Percentiles rank a stretch among this genome's conserved stretches.
These are phyloP conservation scores for Lichtheimia ornata DNA, from an alignment of 371 early-diverging fungal genomes.

Conservation along the genomic window DNA sequence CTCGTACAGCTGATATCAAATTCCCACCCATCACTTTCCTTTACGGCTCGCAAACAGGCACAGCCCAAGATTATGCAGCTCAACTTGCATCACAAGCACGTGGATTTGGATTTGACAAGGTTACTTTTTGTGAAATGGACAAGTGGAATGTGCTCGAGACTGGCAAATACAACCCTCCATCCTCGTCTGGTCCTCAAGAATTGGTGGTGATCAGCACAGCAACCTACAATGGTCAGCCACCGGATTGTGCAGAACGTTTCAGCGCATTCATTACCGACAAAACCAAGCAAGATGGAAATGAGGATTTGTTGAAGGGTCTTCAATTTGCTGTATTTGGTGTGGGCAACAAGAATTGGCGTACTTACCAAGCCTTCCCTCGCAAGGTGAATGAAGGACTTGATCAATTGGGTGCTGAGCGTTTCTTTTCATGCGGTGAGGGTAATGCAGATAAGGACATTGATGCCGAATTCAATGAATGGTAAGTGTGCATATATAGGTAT, in stretches of 20 bases:
- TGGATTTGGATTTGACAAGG: constrained; percentile 44
- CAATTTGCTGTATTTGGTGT: constrained; percentile 57
- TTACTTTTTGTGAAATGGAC: constrained; percentile 38
- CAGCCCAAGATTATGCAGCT: constrained; percentile 88
- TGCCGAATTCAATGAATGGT: constrained; percentile 47
- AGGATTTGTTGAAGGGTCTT: constrained; percentile 32
- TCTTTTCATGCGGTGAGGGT: constrained; percentile 45
- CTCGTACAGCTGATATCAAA: constrained; percentile 1
- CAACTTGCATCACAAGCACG: constrained; percentile 42
- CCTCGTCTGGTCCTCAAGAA: constrained; percentile 25
- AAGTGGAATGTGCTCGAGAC: constrained; percentile 41
- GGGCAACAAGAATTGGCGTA: constrained; percentile 63
- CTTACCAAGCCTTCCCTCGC: constrained; percentile 56
- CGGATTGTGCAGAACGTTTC: constrained; percentile 59
- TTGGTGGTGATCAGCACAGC: constrained; percentile 50
- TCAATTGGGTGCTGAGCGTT: constrained; percentile 50
- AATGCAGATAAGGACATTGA: constrained; percentile 58
- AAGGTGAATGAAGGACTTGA: constrained; percentile 37
- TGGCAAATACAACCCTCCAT: constrained; percentile 27
- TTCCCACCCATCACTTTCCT: constrained; percentile 59
- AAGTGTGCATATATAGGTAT: neutral
- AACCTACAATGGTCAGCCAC: constrained; percentile 61
- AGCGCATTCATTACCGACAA: constrained; percentile 42
- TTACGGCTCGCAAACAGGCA: constrained; percentile 94
- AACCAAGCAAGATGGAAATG: constrained; percentile 21